Evolutionary conservation across 768 basidiomycete species (phyloP).

Genomic region (Pleurotus salmoneostramineus): DNA sequence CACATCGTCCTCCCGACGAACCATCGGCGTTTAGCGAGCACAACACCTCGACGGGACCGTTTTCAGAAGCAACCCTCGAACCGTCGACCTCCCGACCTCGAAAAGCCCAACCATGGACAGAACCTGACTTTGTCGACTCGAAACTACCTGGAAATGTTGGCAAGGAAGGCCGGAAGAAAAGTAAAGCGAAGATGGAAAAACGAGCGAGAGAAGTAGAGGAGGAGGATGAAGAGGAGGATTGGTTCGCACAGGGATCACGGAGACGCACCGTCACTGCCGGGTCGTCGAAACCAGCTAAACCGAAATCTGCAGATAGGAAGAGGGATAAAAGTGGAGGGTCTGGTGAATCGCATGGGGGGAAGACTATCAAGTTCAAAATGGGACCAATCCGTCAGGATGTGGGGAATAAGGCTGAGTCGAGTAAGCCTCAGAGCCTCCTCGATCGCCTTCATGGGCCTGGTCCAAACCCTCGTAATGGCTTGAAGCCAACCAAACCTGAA

Average conservation of each 20-base stretch:
- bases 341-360: slow-evolving; percentile 5
- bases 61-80: slow-evolving; percentile 44
- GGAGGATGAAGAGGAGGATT: slow-evolving; percentile 59
- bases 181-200: slow-evolving; percentile 50
- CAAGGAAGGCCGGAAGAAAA: slow-evolving; percentile 57
- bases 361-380: neutral
- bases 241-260: slow-evolving; percentile 47
- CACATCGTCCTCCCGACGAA: slow-evolving; percentile 38
- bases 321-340: slow-evolving; percentile 8
- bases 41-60: slow-evolving; percentile 64
- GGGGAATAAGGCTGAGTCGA: slow-evolving; percentile 30
- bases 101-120: slow-evolving; percentile 40
- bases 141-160: slow-evolving; percentile 54
- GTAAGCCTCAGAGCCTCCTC: slow-evolving; percentile 28
- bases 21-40: slow-evolving; percentile 65
- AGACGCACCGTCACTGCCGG: slow-evolving; percentile 19
- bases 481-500: neutral
- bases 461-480: neutral
- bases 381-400: slow-evolving; percentile 25
- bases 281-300: neutral
- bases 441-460: slow-evolving; percentile 21
- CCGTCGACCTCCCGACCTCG: slow-evolving; percentile 24
- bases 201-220: slow-evolving; percentile 36
- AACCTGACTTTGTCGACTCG: slow-evolving; percentile 16
- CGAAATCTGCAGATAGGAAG: slow-evolving; percentile 4